Evolutionary conservation across 2,329 filamentous ascomycete genomes (phyloP).

Genomic region (Gyromitra esculenta): DNA sequence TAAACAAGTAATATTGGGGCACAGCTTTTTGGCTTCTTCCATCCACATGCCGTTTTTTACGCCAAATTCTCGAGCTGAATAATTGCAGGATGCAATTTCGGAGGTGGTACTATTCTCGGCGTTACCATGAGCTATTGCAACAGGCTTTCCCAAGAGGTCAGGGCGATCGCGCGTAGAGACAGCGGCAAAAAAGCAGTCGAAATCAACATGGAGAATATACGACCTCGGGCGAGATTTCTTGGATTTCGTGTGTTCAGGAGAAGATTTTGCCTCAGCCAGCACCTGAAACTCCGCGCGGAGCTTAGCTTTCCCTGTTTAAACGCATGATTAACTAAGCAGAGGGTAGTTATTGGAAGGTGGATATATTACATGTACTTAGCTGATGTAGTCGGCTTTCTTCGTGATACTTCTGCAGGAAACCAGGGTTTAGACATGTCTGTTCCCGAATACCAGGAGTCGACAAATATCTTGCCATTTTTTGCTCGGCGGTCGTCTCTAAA

Average conservation of each 20-base stretch:
- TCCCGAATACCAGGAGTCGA: constrained; percentile 86
- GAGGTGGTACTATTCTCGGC: constrained; percentile 65
- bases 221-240: constrained; percentile 69
- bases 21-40: constrained; percentile 84
- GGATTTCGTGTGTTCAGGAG: constrained; percentile 60
- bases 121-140: constrained; percentile 81
- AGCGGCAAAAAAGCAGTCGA: constrained; percentile 97
- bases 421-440: constrained; percentile 88
- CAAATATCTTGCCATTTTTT: constrained; percentile 87
- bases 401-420: constrained; percentile 94
- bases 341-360: not conserved
- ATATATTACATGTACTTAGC: constrained; percentile 62
- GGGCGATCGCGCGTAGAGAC: constrained; percentile 84
- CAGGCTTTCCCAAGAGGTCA: constrained; percentile 78
- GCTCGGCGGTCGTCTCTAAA: constrained; percentile 74
- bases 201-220: constrained; percentile 95
- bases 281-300: constrained; percentile 88
- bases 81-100: constrained; percentile 98
- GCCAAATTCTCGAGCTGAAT: constrained; percentile 83
- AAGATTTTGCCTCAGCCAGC: constrained; percentile 70
- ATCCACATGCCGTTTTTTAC: constrained; percentile 99
- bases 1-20: constrained; percentile 85
- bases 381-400: constrained; percentile 95
- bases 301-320: constrained; percentile 93
- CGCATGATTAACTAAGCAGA: not conserved